These are phyloP conservation scores for Claviceps quebecensis DNA, from an alignment of 2,329 filamentous ascomycete species.

Conservation along the genomic window DNA sequence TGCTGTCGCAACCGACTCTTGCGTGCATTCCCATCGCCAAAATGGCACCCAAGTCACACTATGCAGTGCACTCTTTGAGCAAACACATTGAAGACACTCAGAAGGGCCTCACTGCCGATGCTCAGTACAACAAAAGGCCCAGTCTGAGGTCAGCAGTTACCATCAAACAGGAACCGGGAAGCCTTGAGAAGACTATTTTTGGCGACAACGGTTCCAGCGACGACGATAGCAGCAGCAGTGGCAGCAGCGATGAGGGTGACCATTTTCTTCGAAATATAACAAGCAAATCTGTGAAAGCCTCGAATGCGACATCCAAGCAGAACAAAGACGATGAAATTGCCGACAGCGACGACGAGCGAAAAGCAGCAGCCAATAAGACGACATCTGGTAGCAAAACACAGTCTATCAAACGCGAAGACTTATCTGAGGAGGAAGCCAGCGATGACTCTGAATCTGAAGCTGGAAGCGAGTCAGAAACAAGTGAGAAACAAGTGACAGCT, in stretches of 20 bases:
- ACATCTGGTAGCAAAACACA: constrained; percentile 5
- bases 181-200: constrained; percentile 16
- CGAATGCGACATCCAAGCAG: constrained; percentile 11
- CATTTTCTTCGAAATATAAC: constrained; percentile 21
- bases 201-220: constrained; percentile 16
- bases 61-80: constrained; percentile 22
- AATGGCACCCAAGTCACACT: constrained; percentile 24
- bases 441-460: constrained; percentile 11
- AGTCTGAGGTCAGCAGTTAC: constrained; percentile 12
- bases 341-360: constrained; percentile 27
- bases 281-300: constrained; percentile 7
- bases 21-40: constrained; percentile 7
- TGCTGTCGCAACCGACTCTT: constrained; percentile 1
- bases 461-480: constrained; percentile 8
- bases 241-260: constrained; percentile 19
- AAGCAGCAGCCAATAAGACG: constrained; percentile 13
- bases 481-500: constrained; percentile 6
- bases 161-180: constrained; percentile 18
- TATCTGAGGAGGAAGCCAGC: constrained; percentile 16
- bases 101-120: constrained; percentile 19
- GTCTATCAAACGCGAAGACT: constrained; percentile 7
- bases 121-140: constrained; percentile 19
- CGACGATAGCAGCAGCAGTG: constrained; percentile 19
- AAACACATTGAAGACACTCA: constrained; percentile 25
- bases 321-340: constrained; percentile 25